Evolutionary conservation across 495 filamentous ascomycete genomes (phyloP), one percentile per base, ranked within the genome.

Genomic region (Neurospora sp.): DNA sequence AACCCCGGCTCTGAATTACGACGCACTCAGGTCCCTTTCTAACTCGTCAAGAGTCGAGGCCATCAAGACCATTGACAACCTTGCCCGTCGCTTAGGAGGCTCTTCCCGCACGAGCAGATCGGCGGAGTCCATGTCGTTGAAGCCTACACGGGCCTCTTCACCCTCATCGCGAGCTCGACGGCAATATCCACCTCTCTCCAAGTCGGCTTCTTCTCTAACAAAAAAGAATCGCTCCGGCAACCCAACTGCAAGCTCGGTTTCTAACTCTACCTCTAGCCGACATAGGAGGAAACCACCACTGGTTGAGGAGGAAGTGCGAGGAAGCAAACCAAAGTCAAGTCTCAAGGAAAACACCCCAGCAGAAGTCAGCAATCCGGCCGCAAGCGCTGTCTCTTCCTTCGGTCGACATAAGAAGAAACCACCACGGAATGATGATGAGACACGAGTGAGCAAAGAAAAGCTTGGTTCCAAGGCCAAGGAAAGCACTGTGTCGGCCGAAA

Each of bases 1-100:
- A 48, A 71, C 66, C 4, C 72, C 76, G 5, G 75, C 66, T 38
- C 69, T 83, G 70, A 80, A 83, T 75, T 83, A 80, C 71, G 76
- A 77, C 41, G 82, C 81, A 7, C 78, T 83, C 31, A 76, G 79
- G 76, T 73, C 79, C 2, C 73, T 83, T 38, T 83, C 80, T 1
- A 82, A 83, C 69, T 62, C 77, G 4, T 83, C 81, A 0, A 73
- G 80, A 16, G 38, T 75, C 14, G 79, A 81, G 12, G 78, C 81
- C 6, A 80, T 82, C 76, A 76, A 76, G 48, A 71, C 79, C 23
- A 82, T 83, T 39, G 76, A 82, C 40, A 70, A 77, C 14, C 77
- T 83, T 27, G 82, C 81, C 18, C 79, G 77, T 23, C 75, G 80
- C 7, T 71, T 82, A 23, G 74, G 71, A 9, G 76, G 74, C 69